A percentile compares a stretch with the other conserved stretches of the same genome.
Evolutionary conservation across 192 early-diverging fungal species (phyloP).

Genomic region (Phlyctochytrium planicorne): DNA sequence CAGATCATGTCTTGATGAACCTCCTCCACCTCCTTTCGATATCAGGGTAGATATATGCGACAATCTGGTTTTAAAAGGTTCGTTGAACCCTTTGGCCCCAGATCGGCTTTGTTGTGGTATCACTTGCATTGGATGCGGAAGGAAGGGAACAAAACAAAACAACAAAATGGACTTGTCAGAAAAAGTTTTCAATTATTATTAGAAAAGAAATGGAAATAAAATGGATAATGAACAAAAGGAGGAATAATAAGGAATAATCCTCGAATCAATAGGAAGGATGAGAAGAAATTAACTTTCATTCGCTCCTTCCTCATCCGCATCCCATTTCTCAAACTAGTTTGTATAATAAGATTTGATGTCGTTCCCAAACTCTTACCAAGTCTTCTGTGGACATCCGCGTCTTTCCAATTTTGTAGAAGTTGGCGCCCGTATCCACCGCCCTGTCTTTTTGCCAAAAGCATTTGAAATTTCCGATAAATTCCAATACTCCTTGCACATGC

Average conservation of each 20-base stretch:
- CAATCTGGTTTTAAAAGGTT: neutral
- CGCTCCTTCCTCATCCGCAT: neutral
- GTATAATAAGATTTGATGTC: neutral
- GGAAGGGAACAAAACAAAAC: no score
- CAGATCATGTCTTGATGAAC: neutral
- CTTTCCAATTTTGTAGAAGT: neutral
- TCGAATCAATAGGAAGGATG: no score
- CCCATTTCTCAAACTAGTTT: neutral
- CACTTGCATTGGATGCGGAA: no score
- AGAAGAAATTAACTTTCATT: neutral
- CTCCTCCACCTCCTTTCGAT: no score
- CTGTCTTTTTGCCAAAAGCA: neutral
- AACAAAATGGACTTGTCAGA: no score
- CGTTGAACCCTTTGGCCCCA: no score
- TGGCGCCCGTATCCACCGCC: neutral
- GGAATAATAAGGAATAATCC: no score
- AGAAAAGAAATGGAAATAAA: no score
- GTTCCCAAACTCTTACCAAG: neutral
- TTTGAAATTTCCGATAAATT: neutral
- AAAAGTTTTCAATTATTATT: no score
- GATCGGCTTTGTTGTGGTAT: no score
- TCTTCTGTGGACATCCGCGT: neutral
- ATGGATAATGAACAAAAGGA: no score
- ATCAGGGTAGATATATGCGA: neutral
- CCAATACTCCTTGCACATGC: neutral